A percentile compares a stretch with the other conserved stretches of the same genome.
Evolutionary conservation across 2,329 filamentous ascomycete species (phyloP).

Genomic region (Scedosporium dehoogii): DNA sequence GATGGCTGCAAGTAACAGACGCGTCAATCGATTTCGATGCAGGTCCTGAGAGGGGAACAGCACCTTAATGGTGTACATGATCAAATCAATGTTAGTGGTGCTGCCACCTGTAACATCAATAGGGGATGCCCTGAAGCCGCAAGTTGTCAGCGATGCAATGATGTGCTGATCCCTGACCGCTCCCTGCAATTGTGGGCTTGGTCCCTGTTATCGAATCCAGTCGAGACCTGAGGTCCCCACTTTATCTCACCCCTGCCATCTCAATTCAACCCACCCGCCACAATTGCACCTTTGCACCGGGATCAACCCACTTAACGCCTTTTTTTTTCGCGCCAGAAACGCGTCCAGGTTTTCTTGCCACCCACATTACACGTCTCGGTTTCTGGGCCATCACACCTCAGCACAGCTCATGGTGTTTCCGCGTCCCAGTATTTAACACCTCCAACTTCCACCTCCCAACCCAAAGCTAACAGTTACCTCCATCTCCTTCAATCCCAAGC

Average conservation of each 20-base stretch:
- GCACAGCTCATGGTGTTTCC: background rate
- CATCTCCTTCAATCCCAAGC: conserved; percentile 3
- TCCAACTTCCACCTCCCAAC: background rate
- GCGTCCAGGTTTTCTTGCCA: background rate
- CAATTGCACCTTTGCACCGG: no score
- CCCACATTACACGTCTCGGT: background rate
- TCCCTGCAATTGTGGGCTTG: no score
- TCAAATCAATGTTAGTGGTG: no score
- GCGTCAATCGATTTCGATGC: background rate
- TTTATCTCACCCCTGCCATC: background rate
- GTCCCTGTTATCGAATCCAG: background rate
- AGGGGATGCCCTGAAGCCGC: no score
- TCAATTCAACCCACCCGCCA: background rate
- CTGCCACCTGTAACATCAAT: no score
- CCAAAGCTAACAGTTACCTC: background rate
- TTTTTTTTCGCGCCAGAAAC: background rate
- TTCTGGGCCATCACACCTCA: background rate
- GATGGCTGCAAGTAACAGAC: background rate
- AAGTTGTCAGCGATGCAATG: no score
- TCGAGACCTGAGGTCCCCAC: background rate
- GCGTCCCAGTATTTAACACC: conserved; percentile 4
- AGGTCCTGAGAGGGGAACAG: background rate
- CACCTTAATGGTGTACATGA: background rate
- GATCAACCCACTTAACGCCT: background rate
- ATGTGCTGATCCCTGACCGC: no score